These are phyloP conservation scores for Aspergillus spinulosporus DNA, from an alignment of 2,329 filamentous ascomycete species.

Conservation along the genomic window DNA sequence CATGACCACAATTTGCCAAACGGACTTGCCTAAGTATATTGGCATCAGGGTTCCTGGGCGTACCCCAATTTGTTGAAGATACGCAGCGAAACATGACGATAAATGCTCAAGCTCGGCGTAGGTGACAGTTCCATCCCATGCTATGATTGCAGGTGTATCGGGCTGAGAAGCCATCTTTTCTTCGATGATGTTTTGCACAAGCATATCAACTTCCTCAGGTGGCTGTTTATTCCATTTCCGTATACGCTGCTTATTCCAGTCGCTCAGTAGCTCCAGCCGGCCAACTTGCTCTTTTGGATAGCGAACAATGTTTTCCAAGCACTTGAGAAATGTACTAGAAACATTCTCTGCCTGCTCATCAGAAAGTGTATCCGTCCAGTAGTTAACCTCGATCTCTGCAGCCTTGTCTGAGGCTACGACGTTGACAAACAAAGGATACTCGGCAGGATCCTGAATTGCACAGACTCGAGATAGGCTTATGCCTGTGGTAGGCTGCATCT, in stretches of 20 bases:
- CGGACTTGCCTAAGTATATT: slow-evolving; percentile 31
- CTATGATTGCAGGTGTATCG: slow-evolving; percentile 30
- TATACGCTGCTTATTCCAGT: slow-evolving; percentile 34
- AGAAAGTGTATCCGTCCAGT: slow-evolving; percentile 45
- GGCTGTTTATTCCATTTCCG: slow-evolving; percentile 32
- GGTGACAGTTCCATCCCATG: slow-evolving; percentile 37
- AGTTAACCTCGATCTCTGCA: slow-evolving; percentile 42
- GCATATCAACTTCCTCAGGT: slow-evolving; percentile 26
- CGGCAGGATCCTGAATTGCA: slow-evolving; percentile 50
- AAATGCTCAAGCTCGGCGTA: slow-evolving; percentile 36
- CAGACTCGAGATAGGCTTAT: slow-evolving; percentile 43
- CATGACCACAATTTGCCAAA: slow-evolving; percentile 32
- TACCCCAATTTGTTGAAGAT: slow-evolving; percentile 33
- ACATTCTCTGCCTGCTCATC: slow-evolving; percentile 42
- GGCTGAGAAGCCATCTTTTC: slow-evolving; percentile 27
- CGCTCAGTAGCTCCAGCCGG: slow-evolving; percentile 42
- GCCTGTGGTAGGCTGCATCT: slow-evolving; percentile 23
- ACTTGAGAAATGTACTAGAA: slow-evolving; percentile 39
- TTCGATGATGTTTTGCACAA: slow-evolving; percentile 32
- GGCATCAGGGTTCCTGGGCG: slow-evolving; percentile 30
- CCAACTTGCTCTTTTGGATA: slow-evolving; percentile 35
- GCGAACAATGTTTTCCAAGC: slow-evolving; percentile 41
- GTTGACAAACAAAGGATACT: slow-evolving; percentile 51
- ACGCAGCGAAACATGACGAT: slow-evolving; percentile 34
- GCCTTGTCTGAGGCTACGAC: slow-evolving; percentile 48